A percentile compares a stretch with the other conserved stretches of the same genome.
Conservation (phyloP, 2,329 filamentous ascomycete genomes). For the Coniochaeta pulveracea region DNA sequence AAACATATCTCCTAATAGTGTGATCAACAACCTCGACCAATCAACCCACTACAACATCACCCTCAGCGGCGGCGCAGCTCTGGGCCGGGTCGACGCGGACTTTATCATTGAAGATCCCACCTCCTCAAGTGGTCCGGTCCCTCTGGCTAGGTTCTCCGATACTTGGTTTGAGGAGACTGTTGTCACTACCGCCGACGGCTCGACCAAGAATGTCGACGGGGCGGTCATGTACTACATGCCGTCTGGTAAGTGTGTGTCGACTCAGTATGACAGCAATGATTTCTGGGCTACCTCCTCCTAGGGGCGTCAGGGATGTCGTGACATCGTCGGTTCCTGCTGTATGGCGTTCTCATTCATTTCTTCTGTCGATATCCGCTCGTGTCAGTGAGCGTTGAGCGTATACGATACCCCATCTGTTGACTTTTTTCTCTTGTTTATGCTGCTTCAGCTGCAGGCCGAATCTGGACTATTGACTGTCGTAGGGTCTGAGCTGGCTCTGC, state of each 20-base stretch:
- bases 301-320: neutral
- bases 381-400: too few species aligned
- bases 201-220: constrained; percentile 9
- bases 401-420: too few species aligned
- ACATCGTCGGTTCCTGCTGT: too few species aligned
- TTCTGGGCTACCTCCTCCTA: constrained; percentile 4
- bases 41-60: constrained; percentile 7
- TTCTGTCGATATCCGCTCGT: too few species aligned
- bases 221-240: constrained; percentile 13
- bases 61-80: constrained; percentile 7
- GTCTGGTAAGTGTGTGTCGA: constrained; percentile 7
- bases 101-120: constrained; percentile 15
- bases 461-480: too few species aligned
- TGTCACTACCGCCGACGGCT: constrained; percentile 5
- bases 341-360: neutral
- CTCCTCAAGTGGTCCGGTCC: constrained; percentile 9
- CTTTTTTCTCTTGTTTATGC: too few species aligned
- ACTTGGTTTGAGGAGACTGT: constrained; percentile 14
- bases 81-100: constrained; percentile 14
- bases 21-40: constrained; percentile 11
- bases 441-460: too few species aligned
- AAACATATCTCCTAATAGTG: constrained; percentile 5
- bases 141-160: constrained; percentile 12
- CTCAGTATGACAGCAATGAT: constrained; percentile 10
- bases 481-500: too few species aligned